phyloP scores from a whole-genome alignment of 495 filamentous ascomycete genomes.

The Penicillium silybi region DNA sequence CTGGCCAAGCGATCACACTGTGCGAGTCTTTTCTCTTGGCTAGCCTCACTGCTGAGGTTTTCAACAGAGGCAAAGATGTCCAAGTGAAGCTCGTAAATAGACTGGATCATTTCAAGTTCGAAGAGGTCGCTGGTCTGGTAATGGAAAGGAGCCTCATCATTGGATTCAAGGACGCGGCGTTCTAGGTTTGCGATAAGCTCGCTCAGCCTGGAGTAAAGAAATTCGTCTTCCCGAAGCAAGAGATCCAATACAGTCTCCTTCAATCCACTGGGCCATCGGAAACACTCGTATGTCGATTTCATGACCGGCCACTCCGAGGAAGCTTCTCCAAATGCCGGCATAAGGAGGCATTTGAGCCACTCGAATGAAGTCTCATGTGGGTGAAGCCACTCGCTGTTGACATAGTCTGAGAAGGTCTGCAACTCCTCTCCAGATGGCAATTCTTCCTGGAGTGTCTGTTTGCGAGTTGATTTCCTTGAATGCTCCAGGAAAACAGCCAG shows the following conservation, averaged over 20 bases:
- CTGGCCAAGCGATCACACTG: constrained; percentile 68
- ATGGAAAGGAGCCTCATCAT: constrained; percentile 13
- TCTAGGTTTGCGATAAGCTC: constrained; percentile 41
- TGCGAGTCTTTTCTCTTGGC: constrained; percentile 49
- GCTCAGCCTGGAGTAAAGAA: constrained; percentile 53
- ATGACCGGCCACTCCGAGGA: constrained; percentile 20
- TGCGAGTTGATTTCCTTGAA: constrained; percentile 59
- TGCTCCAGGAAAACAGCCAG: constrained; percentile 77
- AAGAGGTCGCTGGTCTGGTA: constrained; percentile 27
- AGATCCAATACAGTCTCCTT: constrained; percentile 69
- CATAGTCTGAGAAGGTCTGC: constrained; percentile 46
- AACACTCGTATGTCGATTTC: constrained; percentile 55
- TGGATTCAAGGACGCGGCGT: constrained; percentile 26
- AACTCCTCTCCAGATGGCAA: constrained; percentile 58
- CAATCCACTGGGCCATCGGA: constrained; percentile 67
- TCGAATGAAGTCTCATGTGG: constrained; percentile 59
- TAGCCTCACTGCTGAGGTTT: constrained; percentile 66
- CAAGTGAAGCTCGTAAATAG: constrained; percentile 83
- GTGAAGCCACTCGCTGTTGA: constrained; percentile 55
- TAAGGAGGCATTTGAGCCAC: constrained; percentile 60
- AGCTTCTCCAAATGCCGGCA: constrained; percentile 32
- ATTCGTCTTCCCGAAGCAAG: constrained; percentile 64
- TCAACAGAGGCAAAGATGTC: constrained; percentile 78
- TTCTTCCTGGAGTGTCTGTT: constrained; percentile 41
- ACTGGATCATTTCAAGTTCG: constrained; percentile 60